These are phyloP conservation scores for Lachancea meyersii DNA, from an alignment of 805 yeast species.

Conservation along the genomic window DNA sequence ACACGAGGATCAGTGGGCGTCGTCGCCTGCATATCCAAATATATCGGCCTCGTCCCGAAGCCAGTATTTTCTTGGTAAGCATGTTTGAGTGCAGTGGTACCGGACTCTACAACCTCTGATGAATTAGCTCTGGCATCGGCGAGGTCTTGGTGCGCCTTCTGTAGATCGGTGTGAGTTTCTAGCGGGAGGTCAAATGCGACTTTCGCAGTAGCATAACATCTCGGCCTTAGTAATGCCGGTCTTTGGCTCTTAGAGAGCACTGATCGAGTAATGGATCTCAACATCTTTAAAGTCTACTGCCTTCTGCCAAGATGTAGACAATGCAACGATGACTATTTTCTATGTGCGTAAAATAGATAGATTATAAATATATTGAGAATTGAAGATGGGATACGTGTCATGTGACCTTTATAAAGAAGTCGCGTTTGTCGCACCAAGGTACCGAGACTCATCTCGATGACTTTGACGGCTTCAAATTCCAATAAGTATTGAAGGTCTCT, in stretches of 20 bases:
- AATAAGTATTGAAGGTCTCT: too few relatives aligned
- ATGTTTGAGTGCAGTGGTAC: constrained; percentile 31
- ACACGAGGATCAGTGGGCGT: constrained; percentile 98
- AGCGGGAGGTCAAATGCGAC: constrained; percentile 22
- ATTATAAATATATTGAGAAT: too few relatives aligned
- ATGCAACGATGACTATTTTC: too few relatives aligned
- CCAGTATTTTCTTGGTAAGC: constrained; percentile 37
- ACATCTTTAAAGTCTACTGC: constrained; percentile 2
- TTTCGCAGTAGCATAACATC: constrained; percentile 23
- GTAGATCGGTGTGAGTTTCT: constrained; percentile 32
- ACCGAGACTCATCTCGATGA: too few relatives aligned
- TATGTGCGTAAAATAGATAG: too few relatives aligned
- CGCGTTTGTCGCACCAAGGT: too few relatives aligned
- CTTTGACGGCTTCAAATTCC: too few relatives aligned
- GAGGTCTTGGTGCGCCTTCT: constrained; percentile 29
- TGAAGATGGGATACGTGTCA: too few relatives aligned
- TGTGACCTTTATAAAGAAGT: too few relatives aligned
- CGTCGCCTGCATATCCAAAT: constrained; percentile 96
- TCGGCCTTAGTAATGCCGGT: not conserved
- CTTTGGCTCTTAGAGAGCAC: not conserved
- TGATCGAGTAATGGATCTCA: constrained; percentile 7
- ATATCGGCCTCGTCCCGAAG: constrained; percentile 81
- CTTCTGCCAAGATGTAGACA: too few relatives aligned
- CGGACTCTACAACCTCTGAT: constrained; percentile 22
- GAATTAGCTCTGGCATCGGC: constrained; percentile 20